Base-by-base conservation (phyloP, 2,329 filamentous ascomycete species). In the Nigrograna mackinnonii region DNA sequence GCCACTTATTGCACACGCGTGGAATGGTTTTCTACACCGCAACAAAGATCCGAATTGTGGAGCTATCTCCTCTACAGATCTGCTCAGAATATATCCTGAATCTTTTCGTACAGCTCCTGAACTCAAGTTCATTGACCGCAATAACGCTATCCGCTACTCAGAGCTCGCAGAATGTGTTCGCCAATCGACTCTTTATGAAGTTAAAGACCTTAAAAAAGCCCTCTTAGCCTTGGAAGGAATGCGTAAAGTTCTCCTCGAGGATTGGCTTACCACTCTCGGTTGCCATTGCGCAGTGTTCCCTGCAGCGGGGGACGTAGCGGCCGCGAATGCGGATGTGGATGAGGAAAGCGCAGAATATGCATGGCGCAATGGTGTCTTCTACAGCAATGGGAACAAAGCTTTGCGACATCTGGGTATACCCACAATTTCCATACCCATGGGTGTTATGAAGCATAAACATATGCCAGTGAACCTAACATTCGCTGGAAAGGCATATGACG, bases 381-480 rank as follows among this genome's bases (percentile, higher is more conserved):
- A 78, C 40, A 72, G 69, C 3, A 77, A 79, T 43, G 76, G 77
- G 2, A 78, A 78, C 37, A 56, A 73, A 1, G 72, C 71, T 0
- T 57, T 81, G 2, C 66, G 76, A 12, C 76, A 80, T 26, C 65
- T 79, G 4, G 77, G 78, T 1, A 66, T 80, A 1, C 78, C 78
- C 0, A 76, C 72, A 0, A 67, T 80, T 3, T 73, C 67, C 0
- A 72, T 79, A 0, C 69, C 74, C 0, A 79, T 79, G 77, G 77
- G 77, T 0, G 40, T 66, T 2, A 69, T 78, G 64, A 54, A 45
- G 0, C 62, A 71, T n/a, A 73, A 64, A 22, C 46, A 52, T 1
- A 77, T 80, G 70, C 77, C 77, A 0, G 64, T 78, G 1, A 74
- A 73, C 14, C 49, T 79, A 9, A 78, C 75, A 0, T 77, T 80